Percentiles rank a stretch among this genome's conserved stretches.
Conservation (phyloP, 2,329 filamentous ascomycete genomes). For the Fusarium sp. region DNA sequence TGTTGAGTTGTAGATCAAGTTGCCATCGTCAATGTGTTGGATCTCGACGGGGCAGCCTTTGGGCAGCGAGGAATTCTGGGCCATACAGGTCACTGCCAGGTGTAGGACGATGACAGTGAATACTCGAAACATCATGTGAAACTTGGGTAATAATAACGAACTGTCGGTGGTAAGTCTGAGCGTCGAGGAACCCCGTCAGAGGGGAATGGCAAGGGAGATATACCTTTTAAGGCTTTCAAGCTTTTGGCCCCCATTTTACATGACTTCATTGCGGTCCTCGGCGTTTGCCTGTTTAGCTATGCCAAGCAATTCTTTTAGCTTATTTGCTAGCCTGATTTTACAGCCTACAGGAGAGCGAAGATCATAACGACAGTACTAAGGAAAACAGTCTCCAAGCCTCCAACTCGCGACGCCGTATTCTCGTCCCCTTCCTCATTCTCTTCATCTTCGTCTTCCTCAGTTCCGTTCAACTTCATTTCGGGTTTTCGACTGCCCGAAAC, state of each 20-base stretch:
- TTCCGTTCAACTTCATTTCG: neutral
- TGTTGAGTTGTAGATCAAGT: neutral
- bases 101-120: neutral
- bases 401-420: neutral
- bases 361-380: neutral
- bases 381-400: neutral
- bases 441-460: neutral
- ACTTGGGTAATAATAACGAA: neutral
- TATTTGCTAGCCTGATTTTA: neutral
- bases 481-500: neutral
- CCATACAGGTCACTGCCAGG: fast-evolving
- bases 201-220: neutral
- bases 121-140: neutral
- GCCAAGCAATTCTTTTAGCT: neutral
- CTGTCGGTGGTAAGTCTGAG: neutral
- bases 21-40: fast-evolving
- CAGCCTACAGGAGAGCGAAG: neutral
- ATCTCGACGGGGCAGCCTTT: neutral
- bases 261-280: neutral
- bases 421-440: neutral
- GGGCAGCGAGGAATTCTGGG: neutral
- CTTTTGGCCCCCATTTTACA: neutral
- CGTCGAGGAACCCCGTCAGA: neutral
- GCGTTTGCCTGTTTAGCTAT: neutral
- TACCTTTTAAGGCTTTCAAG: neutral